Evolutionary conservation across 2,329 filamentous ascomycete genomes (phyloP).

Genomic region (Fusarium sp.): DNA sequence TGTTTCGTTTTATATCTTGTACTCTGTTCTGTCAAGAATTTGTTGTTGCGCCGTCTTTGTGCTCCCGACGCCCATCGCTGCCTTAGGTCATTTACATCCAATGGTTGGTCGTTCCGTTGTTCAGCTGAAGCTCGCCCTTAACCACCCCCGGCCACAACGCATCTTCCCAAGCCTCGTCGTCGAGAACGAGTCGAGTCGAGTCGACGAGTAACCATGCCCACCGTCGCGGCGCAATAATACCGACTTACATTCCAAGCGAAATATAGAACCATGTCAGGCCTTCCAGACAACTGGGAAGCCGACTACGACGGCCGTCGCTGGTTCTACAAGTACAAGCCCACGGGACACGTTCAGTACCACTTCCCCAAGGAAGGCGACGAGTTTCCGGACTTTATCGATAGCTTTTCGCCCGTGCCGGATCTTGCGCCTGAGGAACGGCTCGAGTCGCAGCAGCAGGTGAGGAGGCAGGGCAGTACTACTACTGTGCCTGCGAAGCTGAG

Average conservation of each 20-base stretch:
- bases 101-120: conserved; percentile 21
- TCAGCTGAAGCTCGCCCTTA: conserved; percentile 32
- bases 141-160: conserved; percentile 23
- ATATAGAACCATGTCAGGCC: conserved; percentile 49
- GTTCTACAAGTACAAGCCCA: conserved; percentile 68
- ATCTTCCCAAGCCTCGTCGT: conserved; percentile 18
- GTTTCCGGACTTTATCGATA: conserved; percentile 64
- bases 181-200: not conserved
- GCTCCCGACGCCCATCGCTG: conserved; percentile 10
- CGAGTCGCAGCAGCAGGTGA: conserved; percentile 64
- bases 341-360: conserved; percentile 66
- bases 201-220: conserved; percentile 25
- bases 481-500: conserved; percentile 8
- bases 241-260: conserved; percentile 5
- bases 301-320: conserved; percentile 69
- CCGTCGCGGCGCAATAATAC: conserved; percentile 32
- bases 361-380: conserved; percentile 70
- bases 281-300: conserved; percentile 67
- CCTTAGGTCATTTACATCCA: conserved; percentile 23
- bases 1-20: not conserved
- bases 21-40: not conserved
- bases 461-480: conserved; percentile 48
- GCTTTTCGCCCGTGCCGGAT: conserved; percentile 52
- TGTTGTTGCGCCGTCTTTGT: conserved; percentile 12
- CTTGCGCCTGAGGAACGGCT: conserved; percentile 66